phyloP scores from a whole-genome alignment of 2,329 filamentous ascomycete species.

The Microcera coccophila region DNA sequence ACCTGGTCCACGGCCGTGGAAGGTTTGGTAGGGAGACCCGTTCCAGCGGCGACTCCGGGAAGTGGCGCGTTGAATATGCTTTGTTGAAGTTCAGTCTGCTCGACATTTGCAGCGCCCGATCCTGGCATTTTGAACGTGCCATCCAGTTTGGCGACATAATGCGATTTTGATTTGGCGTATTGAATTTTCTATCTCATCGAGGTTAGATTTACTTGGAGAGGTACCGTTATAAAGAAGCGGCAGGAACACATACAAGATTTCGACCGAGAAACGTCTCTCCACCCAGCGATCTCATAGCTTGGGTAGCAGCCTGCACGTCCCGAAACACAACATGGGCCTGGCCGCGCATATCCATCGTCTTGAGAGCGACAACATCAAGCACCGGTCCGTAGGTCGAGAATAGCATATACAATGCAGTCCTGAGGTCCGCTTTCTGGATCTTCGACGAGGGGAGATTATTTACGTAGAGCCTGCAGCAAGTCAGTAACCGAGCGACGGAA shows the following conservation, averaged over 20 bases:
- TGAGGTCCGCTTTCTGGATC: conserved; percentile 82
- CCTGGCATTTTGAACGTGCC: conserved; percentile 76
- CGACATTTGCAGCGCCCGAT: conserved; percentile 51
- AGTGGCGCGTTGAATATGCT: conserved; percentile 72
- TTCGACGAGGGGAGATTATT: conserved; percentile 82
- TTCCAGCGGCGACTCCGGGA: conserved; percentile 43
- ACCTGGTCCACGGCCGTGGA: conserved; percentile 43
- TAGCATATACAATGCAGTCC: conserved; percentile 83
- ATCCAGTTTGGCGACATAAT: conserved; percentile 85
- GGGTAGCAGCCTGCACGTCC: conserved; percentile 85
- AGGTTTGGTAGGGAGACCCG: conserved; percentile 47
- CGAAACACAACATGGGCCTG: conserved; percentile 92
- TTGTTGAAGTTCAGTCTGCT: conserved; percentile 71
- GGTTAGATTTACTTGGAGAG: conserved; percentile 5
- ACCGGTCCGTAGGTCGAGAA: conserved; percentile 93
- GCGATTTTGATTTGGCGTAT: conserved; percentile 86
- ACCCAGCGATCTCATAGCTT: conserved; percentile 86
- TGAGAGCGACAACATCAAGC: conserved; percentile 85
- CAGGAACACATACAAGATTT: conserved; percentile 63
- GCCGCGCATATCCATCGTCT: conserved; percentile 88
- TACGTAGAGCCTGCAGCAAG: conserved; percentile 69
- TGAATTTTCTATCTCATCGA: conserved; percentile 70
- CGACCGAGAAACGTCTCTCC: conserved; percentile 82
- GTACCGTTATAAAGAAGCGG: neutral
- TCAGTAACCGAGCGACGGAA: conserved; percentile 8